Evolutionary conservation across 305 asterid species (phyloP).

Genomic region (Striga hermonthica): DNA sequence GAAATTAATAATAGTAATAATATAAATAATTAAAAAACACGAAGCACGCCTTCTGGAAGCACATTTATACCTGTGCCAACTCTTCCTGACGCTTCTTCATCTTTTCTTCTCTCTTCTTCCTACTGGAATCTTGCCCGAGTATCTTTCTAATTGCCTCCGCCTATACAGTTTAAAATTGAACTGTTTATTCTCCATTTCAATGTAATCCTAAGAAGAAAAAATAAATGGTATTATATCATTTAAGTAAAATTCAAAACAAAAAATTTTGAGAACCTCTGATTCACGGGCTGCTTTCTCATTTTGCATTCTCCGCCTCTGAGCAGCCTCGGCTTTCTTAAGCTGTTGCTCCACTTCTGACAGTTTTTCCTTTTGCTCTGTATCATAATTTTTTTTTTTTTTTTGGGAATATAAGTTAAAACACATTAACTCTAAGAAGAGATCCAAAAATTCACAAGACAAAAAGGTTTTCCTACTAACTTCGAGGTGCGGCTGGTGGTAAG

Average conservation of each 20-base stretch:
- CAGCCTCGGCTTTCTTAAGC: slow-evolving; percentile 86
- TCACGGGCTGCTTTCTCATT: slow-evolving; percentile 95
- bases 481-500: slow-evolving; percentile 82
- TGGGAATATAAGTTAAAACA: neutral
- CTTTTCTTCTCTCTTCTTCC: slow-evolving; percentile 21
- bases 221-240: neutral
- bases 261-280: slow-evolving; percentile 70
- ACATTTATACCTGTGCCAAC: slow-evolving; percentile 18
- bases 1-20: neutral
- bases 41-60: slow-evolving; percentile 6
- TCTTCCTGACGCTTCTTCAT: slow-evolving; percentile 14
- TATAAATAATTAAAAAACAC: too few relatives aligned
- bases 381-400: too few relatives aligned
- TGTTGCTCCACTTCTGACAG: slow-evolving; percentile 92
- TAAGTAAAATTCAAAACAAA: slow-evolving; percentile 36
- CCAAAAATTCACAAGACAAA: slow-evolving; percentile 17
- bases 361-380: slow-evolving; percentile 80
- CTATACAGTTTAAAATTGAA: slow-evolving; percentile 37
- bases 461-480: slow-evolving; percentile 54
- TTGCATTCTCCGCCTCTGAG: slow-evolving; percentile 84
- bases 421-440: slow-evolving; percentile 18
- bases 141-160: slow-evolving; percentile 46
- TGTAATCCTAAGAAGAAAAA: slow-evolving; percentile 3
- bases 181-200: slow-evolving; percentile 26
- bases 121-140: slow-evolving; percentile 19